Conservation (phyloP, 1,284 basidiomycete species). For the Clitocybe nebularis region DNA sequence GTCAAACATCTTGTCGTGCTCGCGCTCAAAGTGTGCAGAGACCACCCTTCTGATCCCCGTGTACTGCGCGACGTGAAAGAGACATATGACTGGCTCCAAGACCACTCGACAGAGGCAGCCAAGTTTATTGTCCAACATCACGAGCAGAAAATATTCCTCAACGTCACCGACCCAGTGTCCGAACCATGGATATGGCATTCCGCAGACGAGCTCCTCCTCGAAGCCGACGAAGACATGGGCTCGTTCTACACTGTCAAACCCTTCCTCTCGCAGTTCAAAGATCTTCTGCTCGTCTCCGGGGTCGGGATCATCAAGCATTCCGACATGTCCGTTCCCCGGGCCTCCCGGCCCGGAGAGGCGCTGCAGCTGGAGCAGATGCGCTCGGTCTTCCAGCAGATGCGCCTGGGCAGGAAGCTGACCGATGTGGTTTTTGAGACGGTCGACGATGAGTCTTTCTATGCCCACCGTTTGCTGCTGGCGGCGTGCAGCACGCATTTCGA, state of each 20-base stretch:
- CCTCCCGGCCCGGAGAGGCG: no score
- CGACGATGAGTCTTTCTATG: constrained; percentile 19
- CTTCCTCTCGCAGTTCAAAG: constrained; percentile 27
- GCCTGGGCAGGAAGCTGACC: constrained; percentile 22
- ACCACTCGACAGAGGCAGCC: constrained; percentile 18
- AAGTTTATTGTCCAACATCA: constrained; percentile 14
- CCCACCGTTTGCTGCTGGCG: constrained; percentile 30
- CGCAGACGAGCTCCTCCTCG: constrained; percentile 31
- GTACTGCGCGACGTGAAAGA: constrained; percentile 29
- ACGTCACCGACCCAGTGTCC: constrained; percentile 28
- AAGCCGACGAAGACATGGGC: constrained; percentile 23
- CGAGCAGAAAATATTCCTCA: constrained; percentile 31
- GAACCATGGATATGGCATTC: constrained; percentile 30
- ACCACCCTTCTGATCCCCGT: constrained; percentile 20
- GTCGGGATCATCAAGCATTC: constrained; percentile 25
- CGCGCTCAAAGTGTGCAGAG: constrained; percentile 21
- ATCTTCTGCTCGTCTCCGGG: constrained; percentile 29
- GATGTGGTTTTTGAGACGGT: constrained; percentile 26
- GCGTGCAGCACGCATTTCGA: constrained; percentile 26
- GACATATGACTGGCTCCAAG: constrained; percentile 37
- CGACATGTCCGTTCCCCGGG: no score
- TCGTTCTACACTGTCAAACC: constrained; percentile 23
- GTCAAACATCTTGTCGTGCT: constrained; percentile 34
- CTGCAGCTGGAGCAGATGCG: constrained; percentile 18
- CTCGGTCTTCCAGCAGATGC: constrained; percentile 23